These are phyloP conservation scores for Bipolaris victoriae DNA, from an alignment of 2,329 filamentous ascomycete species.

Conservation along the genomic window DNA sequence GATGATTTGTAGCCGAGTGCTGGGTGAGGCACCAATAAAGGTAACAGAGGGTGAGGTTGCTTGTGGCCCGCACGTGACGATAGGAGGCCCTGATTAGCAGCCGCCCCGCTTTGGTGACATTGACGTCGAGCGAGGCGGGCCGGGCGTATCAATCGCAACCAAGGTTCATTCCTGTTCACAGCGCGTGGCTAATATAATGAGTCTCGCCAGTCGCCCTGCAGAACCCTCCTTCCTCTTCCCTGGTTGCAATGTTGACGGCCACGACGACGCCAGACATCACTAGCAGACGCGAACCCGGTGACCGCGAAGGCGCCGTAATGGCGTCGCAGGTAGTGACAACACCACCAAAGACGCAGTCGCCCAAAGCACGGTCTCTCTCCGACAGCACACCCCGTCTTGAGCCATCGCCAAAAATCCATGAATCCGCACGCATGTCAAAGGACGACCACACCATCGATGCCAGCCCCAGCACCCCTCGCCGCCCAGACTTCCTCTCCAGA, in stretches of 20 bases:
- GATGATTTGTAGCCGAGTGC: background rate
- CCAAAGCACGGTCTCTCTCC: constrained; percentile 53
- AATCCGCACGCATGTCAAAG: constrained; percentile 49
- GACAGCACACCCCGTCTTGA: constrained; percentile 53
- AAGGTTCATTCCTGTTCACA: constrained; percentile 12
- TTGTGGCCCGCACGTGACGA: constrained; percentile 24
- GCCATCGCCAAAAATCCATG: constrained; percentile 55
- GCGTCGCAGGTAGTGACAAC: constrained; percentile 28
- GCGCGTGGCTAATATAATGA: constrained; percentile 34
- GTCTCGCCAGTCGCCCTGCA: constrained; percentile 11
- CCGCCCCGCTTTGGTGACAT: constrained; percentile 32
- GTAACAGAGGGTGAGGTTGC: background rate
- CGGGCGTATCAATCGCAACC: background rate
- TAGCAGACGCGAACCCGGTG: constrained; percentile 21
- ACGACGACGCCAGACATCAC: constrained; percentile 28
- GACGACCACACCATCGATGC: constrained; percentile 54
- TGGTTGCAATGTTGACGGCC: constrained; percentile 30
- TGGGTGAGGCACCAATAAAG: background rate
- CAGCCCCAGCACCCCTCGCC: constrained; percentile 67
- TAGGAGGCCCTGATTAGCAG: constrained; percentile 24
- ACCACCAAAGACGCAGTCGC: constrained; percentile 46
- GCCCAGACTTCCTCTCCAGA: constrained; percentile 66
- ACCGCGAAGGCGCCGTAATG: constrained; percentile 27
- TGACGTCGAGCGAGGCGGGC: constrained; percentile 13
- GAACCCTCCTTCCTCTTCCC: constrained; percentile 17